Percentiles rank a stretch among this genome's conserved stretches.
Conservation (phyloP, 140 eudicot species). For the Flaveria floridana region DNA sequence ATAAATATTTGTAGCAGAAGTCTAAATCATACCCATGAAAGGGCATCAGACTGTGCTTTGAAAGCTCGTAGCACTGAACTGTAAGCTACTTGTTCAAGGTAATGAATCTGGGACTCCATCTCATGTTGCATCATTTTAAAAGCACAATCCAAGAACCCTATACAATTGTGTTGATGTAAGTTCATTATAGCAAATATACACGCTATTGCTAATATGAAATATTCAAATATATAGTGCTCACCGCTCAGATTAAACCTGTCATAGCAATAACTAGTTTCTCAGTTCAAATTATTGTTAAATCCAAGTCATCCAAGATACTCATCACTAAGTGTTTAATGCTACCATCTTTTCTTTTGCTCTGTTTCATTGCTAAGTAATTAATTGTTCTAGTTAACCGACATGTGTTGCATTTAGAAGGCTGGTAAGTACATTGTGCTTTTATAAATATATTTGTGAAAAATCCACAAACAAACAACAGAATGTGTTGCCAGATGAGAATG, state of each 20-base stretch:
- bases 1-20: slow-evolving; percentile 2
- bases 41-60: slow-evolving; percentile 98
- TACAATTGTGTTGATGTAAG: slow-evolving; percentile 37
- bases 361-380: slow-evolving; percentile 5
- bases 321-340: neutral
- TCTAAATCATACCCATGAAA: slow-evolving; percentile 75
- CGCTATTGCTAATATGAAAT: neutral
- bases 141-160: slow-evolving; percentile 42
- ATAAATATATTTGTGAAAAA: neutral
- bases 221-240: neutral
- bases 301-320: neutral
- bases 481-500: neutral
- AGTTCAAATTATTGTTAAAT: neutral
- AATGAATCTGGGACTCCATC: slow-evolving; percentile 87
- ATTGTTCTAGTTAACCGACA: neutral
- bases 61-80: slow-evolving; percentile 89
- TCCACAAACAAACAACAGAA: slow-evolving; percentile 11
- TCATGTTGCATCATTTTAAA: slow-evolving; percentile 67
- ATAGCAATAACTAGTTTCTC: slow-evolving; percentile 14
- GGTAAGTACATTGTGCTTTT: slow-evolving; percentile 1
- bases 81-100: slow-evolving; percentile 91
- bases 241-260: slow-evolving; percentile 2
- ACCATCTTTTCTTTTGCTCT: neutral
- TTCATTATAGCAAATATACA: slow-evolving; percentile 44
- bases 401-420: neutral